Evolutionary conservation across 768 basidiomycete species (phyloP), one percentile per base, ranked within the genome.

Genomic region (Lentinula edodes): DNA sequence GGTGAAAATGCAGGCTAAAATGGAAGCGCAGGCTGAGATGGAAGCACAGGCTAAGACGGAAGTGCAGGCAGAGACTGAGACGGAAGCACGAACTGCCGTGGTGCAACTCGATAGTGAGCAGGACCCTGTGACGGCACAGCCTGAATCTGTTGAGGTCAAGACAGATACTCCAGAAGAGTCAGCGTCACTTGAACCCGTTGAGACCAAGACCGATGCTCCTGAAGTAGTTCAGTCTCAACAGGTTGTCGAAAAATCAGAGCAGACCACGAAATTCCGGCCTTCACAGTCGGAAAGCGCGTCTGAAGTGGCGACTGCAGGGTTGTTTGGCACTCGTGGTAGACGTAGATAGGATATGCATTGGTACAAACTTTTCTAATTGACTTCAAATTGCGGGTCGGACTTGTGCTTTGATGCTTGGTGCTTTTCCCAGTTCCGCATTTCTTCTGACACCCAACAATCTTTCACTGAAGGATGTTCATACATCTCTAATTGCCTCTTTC

Each of bases 371-470:
- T n/a, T 56, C 28, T 52, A 52, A 36, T 52, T 28, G 32, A 36
- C 3, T 9, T 13, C 2, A 23, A 23, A 23, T 23, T 23, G 23
- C 2, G 23, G 23, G 28, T 28, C 3, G 2, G 28, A 28, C 8
- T 34, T 18, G 1, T 10, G 18, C 35, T 13, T 23, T 7, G 15
- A 16, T 23, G 48, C 8, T 3, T 6, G 20, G 52, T 71, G 65
- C 57, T 71, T 73, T 36, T 81, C 80, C 92, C 91, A 93, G 53
- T 79, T 75, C 46, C 75, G 66, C 90, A 92, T 93, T 48, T 83
- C 83, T 56, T 77, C 76, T 12, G 88, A 90, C 34, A 93, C 83
- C 76, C 83, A 87, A 67, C 89, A 91, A 68, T 93, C 87, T 65
- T 77, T 88, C 58, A 93, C 88, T 3, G 80, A 80, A 6, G 76